phyloP scores from a whole-genome alignment of 768 basidiomycete genomes.

The Sarcodon sp. region DNA sequence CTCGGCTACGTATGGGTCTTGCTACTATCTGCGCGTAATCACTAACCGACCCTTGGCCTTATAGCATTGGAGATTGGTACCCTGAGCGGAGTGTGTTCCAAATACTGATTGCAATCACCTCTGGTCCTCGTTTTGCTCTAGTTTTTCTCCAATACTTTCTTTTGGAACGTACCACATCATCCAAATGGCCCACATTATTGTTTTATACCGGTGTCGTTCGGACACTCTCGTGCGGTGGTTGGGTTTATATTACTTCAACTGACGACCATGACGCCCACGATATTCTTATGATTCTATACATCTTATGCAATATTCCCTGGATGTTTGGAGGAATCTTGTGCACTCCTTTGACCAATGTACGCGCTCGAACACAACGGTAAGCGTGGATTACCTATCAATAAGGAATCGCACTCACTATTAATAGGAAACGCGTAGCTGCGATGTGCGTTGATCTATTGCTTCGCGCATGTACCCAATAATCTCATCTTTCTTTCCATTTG shows the following conservation, averaged over 20 bases:
- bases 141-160: conserved; percentile 53
- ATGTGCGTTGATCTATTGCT: conserved; percentile 22
- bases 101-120: conserved; percentile 75
- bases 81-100: conserved; percentile 81
- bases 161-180: conserved; percentile 21
- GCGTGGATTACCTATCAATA: conserved; percentile 2
- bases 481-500: background rate
- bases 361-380: conserved; percentile 42
- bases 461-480: too few relatives aligned
- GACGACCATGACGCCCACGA: conserved; percentile 83
- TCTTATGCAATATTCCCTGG: conserved; percentile 79
- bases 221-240: conserved; percentile 78
- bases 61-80: conserved; percentile 86
- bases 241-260: conserved; percentile 82
- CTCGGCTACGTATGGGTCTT: conserved; percentile 53
- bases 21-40: background rate
- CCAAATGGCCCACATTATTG: conserved; percentile 32
- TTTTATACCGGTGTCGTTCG: conserved; percentile 53
- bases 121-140: conserved; percentile 69
- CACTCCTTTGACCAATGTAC: conserved; percentile 28
- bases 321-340: conserved; percentile 61
- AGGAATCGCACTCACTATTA: conserved; percentile 1
- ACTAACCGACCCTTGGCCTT: background rate
- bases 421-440: conserved; percentile 39
- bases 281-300: conserved; percentile 78